Base-by-base conservation (phyloP, 2,329 filamentous ascomycete species). In the Pseudocercospora fuligena region DNA sequence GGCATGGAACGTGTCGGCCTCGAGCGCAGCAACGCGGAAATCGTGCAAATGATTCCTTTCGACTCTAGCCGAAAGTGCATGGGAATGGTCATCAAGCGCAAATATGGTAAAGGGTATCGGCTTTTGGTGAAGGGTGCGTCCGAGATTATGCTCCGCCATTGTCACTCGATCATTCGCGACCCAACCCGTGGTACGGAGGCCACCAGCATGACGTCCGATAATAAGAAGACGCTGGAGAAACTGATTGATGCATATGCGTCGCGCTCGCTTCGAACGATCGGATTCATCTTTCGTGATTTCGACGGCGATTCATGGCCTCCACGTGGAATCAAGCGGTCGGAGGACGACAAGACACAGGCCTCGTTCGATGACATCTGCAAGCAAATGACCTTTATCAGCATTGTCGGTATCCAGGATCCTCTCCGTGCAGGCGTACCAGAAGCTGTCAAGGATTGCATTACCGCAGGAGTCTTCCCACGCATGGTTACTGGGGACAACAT, bases 281-380 rank as follows among this genome's bases (percentile, higher is more conserved):
- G 90, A 51, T 86, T 97, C 69, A 84, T 93, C 61, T 96, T 93
- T 80, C 90, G 89, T 64, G 93, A 97, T 73, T 97, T 95, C 71
- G 87, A 92, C 25, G 86, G 87, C 61, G 73, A 73, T 21, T 68
- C 71, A 11, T 91, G 93, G 93, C 93, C 94, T 27, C 93, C 93
- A 4, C 86, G 83, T 67, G 85, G 86, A 57, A 86, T 85, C 16
- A 87, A 82, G 49, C 84, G 79, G 31, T 77, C 84, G 33, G 87
- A 90, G 68, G 89, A 90, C 66, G 88, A 91, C 71, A 77, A 82
- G 7, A 85, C 84, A 23, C 85, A 90, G 65, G 89, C 87, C 19
- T 82, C 88, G 4, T 91, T 94, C 66, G 86, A 89, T 16, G 86
- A 88, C 66, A 77, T 94, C 2, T 91, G 92, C 77, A 84, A 85